These are phyloP conservation scores for Thyridium curvatum DNA, from an alignment of 2,329 filamentous ascomycete genomes.

Conservation along the genomic window DNA sequence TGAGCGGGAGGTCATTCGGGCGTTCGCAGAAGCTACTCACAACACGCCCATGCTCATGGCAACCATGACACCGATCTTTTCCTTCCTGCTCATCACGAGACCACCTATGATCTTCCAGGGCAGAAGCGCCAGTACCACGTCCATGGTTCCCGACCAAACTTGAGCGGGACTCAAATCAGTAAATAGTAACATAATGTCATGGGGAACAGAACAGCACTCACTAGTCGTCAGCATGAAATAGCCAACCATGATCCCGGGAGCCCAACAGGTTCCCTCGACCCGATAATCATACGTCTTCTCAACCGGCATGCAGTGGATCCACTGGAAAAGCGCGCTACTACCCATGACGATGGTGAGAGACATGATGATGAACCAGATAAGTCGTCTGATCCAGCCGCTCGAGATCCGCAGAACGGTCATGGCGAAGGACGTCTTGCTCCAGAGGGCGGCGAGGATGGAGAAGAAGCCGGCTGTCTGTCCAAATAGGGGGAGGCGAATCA, in stretches of 20 bases:
- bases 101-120: constrained; percentile 29
- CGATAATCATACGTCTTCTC: constrained; percentile 17
- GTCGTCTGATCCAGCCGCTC: constrained; percentile 14
- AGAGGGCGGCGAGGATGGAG: constrained; percentile 21
- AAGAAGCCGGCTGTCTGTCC: constrained; percentile 13
- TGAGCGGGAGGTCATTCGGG: not conserved
- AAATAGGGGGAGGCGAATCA: constrained; percentile 10
- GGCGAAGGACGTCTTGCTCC: constrained; percentile 31
- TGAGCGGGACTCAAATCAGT: not conserved
- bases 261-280: constrained; percentile 7
- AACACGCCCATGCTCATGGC: constrained; percentile 24
- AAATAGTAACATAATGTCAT: not conserved
- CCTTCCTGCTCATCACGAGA: constrained; percentile 26
- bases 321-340: constrained; percentile 18
- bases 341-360: constrained; percentile 18
- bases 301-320: constrained; percentile 21
- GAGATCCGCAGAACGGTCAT: constrained; percentile 26
- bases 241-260: constrained; percentile 17
- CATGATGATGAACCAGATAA: constrained; percentile 24
- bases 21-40: constrained; percentile 3
- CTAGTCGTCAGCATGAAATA: constrained; percentile 24
- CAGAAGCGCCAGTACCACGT: constrained; percentile 27
- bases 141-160: constrained; percentile 21
- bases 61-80: constrained; percentile 26
- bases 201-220: constrained; percentile 6